Conservation (phyloP, 495 filamentous ascomycete species). For the Penicillium cataractarum region DNA sequence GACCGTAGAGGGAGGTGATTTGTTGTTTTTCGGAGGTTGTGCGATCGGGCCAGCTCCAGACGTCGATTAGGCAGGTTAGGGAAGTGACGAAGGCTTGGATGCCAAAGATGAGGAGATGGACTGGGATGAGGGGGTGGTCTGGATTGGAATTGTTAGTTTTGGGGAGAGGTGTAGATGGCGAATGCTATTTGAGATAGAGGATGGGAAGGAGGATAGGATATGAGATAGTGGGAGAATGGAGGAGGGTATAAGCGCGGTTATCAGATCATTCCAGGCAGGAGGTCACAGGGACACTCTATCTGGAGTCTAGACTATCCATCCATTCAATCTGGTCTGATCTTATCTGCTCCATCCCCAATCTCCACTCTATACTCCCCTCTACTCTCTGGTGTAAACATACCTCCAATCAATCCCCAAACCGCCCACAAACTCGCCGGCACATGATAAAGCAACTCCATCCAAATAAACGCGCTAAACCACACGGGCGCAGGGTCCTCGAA, state of each 20-base stretch:
- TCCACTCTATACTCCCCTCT: too few relatives aligned
- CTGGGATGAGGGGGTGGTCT: slow-evolving; percentile 63
- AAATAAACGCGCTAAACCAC: slow-evolving; percentile 73
- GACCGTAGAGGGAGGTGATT: slow-evolving; percentile 65
- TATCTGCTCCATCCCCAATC: background rate
- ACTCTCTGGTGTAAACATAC: too few relatives aligned
- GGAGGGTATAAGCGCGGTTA: background rate
- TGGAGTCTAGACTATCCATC: too few relatives aligned
- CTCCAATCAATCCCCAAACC: slow-evolving; percentile 51
- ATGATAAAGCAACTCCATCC: slow-evolving; percentile 70
- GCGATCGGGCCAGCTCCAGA: slow-evolving; percentile 60
- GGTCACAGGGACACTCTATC: too few relatives aligned
- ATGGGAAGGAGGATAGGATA: background rate
- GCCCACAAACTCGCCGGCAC: slow-evolving; percentile 71
- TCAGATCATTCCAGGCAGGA: too few relatives aligned
- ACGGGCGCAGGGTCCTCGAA: slow-evolving; percentile 61
- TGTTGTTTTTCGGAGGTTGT: slow-evolving; percentile 58
- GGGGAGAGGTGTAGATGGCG: background rate
- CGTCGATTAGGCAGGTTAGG: slow-evolving; percentile 65
- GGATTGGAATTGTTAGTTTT: slow-evolving; percentile 12
- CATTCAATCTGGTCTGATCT: background rate
- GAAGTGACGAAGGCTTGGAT: slow-evolving; percentile 74
- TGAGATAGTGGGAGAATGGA: background rate
- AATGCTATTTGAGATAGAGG: too few relatives aligned
- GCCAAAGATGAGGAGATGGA: slow-evolving; percentile 71